Conservation (phyloP, 257 asterid species). For the Ophiorrhiza pumila region DNA sequence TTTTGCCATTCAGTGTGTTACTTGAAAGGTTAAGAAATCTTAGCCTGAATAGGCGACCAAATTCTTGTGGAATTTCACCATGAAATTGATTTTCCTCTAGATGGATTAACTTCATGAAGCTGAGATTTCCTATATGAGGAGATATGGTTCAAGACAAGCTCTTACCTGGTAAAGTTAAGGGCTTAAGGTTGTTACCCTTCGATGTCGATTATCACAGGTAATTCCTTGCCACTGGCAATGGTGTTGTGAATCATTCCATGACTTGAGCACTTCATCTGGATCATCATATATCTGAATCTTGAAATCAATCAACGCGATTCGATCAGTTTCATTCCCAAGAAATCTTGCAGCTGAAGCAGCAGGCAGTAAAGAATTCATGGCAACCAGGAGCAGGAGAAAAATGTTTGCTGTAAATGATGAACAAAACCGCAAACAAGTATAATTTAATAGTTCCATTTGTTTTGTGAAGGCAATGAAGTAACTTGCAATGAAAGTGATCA, state of each 20-base stretch:
- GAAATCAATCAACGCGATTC: background rate
- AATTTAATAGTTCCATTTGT: slow-evolving; percentile 24
- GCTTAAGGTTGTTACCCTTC: slow-evolving; percentile 14
- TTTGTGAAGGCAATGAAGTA: too few species aligned
- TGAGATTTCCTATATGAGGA: slow-evolving; percentile 36
- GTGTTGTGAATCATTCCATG: slow-evolving; percentile 3
- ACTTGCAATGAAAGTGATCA: too few species aligned
- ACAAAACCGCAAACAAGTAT: slow-evolving; percentile 14
- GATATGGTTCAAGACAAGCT: slow-evolving; percentile 30
- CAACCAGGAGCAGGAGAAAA: background rate
- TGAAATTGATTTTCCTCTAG: slow-evolving; percentile 26
- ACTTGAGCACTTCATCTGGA: background rate
- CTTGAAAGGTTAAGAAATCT: slow-evolving; percentile 8
- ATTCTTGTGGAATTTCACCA: slow-evolving; percentile 30
- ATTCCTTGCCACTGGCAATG: slow-evolving; percentile 31
- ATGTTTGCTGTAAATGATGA: background rate
- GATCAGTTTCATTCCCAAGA: background rate
- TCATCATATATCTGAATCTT: background rate
- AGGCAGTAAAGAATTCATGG: background rate
- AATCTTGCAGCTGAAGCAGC: slow-evolving; percentile 6
- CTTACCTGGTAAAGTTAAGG: slow-evolving; percentile 18
- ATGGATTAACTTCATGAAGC: slow-evolving; percentile 22
- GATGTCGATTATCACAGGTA: slow-evolving; percentile 18
- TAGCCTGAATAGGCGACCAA: slow-evolving; percentile 29
- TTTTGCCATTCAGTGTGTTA: slow-evolving; percentile 29